Evolutionary conservation across 2,329 filamentous ascomycete species (phyloP).

Genomic region (Zasmidium cellare): DNA sequence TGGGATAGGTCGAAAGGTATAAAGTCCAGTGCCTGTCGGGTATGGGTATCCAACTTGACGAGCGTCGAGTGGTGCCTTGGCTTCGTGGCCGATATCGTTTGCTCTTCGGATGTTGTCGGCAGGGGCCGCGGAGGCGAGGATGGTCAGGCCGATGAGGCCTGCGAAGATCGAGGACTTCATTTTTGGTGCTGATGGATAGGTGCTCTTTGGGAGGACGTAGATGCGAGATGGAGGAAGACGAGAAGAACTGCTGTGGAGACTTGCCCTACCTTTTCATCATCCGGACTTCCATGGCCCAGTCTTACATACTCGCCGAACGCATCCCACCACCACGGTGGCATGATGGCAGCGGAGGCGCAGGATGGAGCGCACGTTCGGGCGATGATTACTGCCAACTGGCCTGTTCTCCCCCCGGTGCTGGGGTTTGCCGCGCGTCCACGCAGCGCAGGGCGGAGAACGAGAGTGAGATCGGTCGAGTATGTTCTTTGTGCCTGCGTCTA

Average conservation of each 20-base stretch:
- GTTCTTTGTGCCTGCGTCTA: neutral
- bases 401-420: neutral
- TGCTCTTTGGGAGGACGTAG: neutral
- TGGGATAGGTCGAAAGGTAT: neutral
- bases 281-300: neutral
- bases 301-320: neutral
- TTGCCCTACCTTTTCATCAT: neutral
- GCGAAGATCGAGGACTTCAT: neutral
- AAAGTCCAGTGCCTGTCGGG: neutral
- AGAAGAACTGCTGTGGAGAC: neutral
- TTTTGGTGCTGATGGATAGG: neutral
- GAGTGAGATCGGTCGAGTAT: neutral
- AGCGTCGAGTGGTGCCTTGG: neutral
- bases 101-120: conserved; percentile 1
- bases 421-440: neutral
- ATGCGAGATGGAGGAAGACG: neutral
- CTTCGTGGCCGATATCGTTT: conserved; percentile 2
- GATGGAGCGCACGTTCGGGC: neutral
- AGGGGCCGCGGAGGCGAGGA: neutral
- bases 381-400: neutral
- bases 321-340: neutral
- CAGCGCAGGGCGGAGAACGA: neutral
- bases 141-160: neutral
- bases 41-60: neutral
- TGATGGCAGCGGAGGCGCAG: neutral